Percentiles rank a stretch among this genome's conserved stretches.
These are phyloP conservation scores for Pisolithus sp. DNA, from an alignment of 768 basidiomycete species.

Conservation along the genomic window DNA sequence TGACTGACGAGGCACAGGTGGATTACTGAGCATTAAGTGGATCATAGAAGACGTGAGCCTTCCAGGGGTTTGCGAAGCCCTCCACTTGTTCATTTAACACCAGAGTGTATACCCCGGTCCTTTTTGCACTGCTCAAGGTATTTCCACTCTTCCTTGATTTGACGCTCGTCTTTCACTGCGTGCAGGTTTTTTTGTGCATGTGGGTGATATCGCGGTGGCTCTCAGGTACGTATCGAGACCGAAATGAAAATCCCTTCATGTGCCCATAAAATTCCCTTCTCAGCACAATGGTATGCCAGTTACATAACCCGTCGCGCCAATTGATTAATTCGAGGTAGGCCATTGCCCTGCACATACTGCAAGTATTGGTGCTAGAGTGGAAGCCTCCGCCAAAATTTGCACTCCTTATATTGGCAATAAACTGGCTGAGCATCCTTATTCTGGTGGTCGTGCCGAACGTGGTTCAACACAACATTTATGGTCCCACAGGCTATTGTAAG, in stretches of 20 bases:
- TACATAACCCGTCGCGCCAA: not conserved
- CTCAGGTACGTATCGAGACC: conserved; percentile 25
- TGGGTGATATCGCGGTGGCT: conserved; percentile 37
- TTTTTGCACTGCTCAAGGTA: conserved; percentile 33
- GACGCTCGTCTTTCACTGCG: not conserved
- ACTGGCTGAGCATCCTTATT: conserved; percentile 37
- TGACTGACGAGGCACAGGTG: not conserved
- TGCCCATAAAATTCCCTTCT: conserved; percentile 1
- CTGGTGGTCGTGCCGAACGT: conserved; percentile 34
- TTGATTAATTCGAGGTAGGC: conserved; percentile 11
- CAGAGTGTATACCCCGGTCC: conserved; percentile 27
- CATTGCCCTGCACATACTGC: conserved; percentile 37
- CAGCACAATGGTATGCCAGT: conserved; percentile 15
- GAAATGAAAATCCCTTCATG: not conserved
- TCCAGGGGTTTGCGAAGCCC: too few species aligned
- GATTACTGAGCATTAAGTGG: too few species aligned
- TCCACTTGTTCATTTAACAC: too few species aligned
- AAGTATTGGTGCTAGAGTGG: conserved; percentile 31
- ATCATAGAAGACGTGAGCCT: too few species aligned
- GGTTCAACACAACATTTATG: conserved; percentile 33
- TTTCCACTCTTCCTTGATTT: not conserved
- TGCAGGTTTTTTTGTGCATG: conserved; percentile 31
- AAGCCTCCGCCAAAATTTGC: conserved; percentile 26
- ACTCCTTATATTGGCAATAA: conserved; percentile 24
- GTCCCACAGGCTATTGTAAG: conserved; percentile 36